phyloP scores from a whole-genome alignment of 208 protist genomes.

The Leishmania mexicana region DNA sequence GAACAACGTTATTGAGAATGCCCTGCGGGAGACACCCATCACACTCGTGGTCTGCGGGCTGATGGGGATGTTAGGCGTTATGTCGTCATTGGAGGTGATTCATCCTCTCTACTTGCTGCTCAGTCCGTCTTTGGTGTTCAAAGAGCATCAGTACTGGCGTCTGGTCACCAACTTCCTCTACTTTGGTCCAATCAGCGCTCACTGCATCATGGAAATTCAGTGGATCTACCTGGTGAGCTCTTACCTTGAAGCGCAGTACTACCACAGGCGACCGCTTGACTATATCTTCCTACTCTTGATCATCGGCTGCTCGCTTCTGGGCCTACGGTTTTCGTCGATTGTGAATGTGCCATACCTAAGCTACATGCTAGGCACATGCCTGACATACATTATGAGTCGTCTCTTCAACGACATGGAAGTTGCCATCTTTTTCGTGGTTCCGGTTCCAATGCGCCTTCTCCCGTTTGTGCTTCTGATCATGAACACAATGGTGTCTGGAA shows the following conservation, averaged over 20 bases:
- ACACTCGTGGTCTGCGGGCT: constrained; percentile 27
- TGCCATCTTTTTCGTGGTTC: constrained; percentile 53
- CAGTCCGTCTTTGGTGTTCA: constrained; percentile 66
- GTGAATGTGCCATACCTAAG: constrained; percentile 67
- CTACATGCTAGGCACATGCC: constrained; percentile 45
- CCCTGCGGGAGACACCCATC: constrained; percentile 27
- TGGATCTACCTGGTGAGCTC: constrained; percentile 71
- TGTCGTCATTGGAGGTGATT: constrained; percentile 51
- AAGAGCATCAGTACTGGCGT: constrained; percentile 87
- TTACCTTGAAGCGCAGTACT: constrained; percentile 70
- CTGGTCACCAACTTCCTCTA: constrained; percentile 79
- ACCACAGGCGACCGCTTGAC: constrained; percentile 52
- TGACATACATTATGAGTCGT: constrained; percentile 81
- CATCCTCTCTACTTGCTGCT: constrained; percentile 74
- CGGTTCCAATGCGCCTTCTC: constrained; percentile 54
- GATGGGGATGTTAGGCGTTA: constrained; percentile 47
- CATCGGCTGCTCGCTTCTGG: constrained; percentile 50
- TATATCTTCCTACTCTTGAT: constrained; percentile 70
- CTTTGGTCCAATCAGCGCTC: constrained; percentile 56
- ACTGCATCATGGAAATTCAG: constrained; percentile 60
- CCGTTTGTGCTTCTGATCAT: constrained; percentile 63
- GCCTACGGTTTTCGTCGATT: constrained; percentile 39
- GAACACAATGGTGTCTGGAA: constrained; percentile 24
- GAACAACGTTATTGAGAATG: constrained; percentile 31
- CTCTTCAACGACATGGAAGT: constrained; percentile 61